Percentiles rank a stretch among this genome's conserved stretches.
These are phyloP conservation scores for Setaria viridis DNA, from an alignment of 202 grass and related monocot species.

Conservation along the genomic window DNA sequence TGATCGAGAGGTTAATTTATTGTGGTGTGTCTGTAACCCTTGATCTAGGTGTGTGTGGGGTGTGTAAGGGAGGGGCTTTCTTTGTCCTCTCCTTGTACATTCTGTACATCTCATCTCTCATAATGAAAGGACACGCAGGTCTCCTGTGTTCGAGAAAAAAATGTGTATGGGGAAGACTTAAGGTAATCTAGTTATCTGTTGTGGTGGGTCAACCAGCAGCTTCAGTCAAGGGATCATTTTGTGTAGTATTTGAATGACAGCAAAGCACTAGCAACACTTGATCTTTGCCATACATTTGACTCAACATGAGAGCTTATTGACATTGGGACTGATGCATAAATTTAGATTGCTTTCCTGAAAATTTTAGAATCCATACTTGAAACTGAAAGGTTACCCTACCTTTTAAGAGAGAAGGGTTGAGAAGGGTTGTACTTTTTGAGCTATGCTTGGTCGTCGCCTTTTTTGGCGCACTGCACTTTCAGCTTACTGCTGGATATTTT, in stretches of 20 bases:
- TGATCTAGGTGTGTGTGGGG: too few species aligned
- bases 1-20: too few species aligned
- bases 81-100: too few species aligned
- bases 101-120: too few species aligned
- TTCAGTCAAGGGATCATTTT: neutral
- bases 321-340: neutral
- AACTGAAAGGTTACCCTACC: neutral
- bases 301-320: neutral
- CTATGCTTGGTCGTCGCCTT: neutral
- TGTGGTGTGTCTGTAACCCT: too few species aligned
- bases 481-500: neutral
- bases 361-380: neutral
- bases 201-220: neutral
- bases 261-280: neutral
- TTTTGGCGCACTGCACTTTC: neutral
- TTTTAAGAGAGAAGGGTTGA: neutral
- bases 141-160: too few species aligned
- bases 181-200: constrained; percentile 3
- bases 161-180: neutral
- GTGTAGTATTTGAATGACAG: neutral
- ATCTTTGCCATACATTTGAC: neutral
- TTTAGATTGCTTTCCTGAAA: neutral
- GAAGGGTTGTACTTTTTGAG: neutral
- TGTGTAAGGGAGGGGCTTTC: too few species aligned
- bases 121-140: too few species aligned